Conservation (phyloP, 2,329 filamentous ascomycete genomes). For the Escovopsis sp. region DNA sequence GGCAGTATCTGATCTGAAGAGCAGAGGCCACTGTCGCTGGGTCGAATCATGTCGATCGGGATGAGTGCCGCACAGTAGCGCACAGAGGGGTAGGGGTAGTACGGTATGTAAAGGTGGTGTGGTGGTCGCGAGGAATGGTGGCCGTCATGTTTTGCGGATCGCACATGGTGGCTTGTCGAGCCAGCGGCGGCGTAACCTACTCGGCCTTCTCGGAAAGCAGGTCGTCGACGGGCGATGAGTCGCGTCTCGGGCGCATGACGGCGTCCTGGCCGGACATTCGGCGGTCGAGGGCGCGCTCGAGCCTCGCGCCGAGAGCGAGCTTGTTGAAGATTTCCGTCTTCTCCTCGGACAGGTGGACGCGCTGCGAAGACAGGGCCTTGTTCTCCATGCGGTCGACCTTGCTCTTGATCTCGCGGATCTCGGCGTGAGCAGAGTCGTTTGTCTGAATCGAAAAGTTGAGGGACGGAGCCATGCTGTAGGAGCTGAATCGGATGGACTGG, state of each 20-base stretch:
- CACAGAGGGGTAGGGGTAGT: too few species aligned
- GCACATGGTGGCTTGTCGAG: neutral
- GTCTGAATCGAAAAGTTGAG: constrained; percentile 43
- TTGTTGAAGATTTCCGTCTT: constrained; percentile 75
- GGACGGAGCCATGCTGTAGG: constrained; percentile 44
- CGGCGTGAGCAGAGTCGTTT: constrained; percentile 39
- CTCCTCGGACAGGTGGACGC: constrained; percentile 54
- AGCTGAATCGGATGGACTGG: constrained; percentile 42
- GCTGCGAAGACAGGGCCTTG: constrained; percentile 68
- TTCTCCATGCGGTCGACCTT: constrained; percentile 81
- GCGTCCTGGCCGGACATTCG: constrained; percentile 85
- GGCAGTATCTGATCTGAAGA: too few species aligned
- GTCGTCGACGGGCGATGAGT: neutral
- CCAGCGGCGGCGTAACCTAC: neutral
- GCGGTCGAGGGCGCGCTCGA: constrained; percentile 73
- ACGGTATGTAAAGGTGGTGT: too few species aligned
- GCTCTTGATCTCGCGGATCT: constrained; percentile 56
- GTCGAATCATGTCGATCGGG: too few species aligned
- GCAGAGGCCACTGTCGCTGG: too few species aligned
- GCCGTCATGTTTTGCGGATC: too few species aligned
- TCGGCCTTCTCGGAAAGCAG: neutral
- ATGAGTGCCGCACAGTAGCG: too few species aligned
- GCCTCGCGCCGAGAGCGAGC: constrained; percentile 76
- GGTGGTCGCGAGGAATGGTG: too few species aligned
- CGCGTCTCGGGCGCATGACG: constrained; percentile 46